Evolutionary conservation across 1,284 basidiomycete genomes (phyloP).

Genomic region (Stereum hirsutum): DNA sequence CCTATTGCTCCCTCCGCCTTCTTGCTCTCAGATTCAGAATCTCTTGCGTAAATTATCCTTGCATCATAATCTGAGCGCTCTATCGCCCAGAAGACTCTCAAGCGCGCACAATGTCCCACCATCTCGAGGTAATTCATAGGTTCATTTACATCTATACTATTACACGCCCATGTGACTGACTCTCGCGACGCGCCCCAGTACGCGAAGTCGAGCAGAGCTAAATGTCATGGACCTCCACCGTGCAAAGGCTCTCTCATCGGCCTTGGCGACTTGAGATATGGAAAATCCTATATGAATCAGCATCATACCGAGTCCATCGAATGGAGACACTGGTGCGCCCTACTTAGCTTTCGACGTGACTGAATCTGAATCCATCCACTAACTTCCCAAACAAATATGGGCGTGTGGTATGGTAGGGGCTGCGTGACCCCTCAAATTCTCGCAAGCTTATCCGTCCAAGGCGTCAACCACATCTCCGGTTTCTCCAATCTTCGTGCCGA

Average conservation of each 20-base stretch:
- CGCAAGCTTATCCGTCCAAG: constrained; percentile 31
- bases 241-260: constrained; percentile 48
- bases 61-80: too few relatives aligned
- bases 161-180: background rate
- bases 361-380: constrained; percentile 1
- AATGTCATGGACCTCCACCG: constrained; percentile 53
- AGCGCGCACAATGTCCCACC: too few relatives aligned
- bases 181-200: constrained; percentile 36
- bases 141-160: background rate
- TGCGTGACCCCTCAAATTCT: constrained; percentile 58
- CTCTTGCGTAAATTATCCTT: too few relatives aligned
- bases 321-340: constrained; percentile 62
- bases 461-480: constrained; percentile 36
- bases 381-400: too few relatives aligned
- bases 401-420: constrained; percentile 43
- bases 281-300: constrained; percentile 30
- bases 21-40: too few relatives aligned
- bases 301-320: constrained; percentile 52
- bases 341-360: constrained; percentile 10
- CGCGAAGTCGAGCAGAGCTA: constrained; percentile 56
- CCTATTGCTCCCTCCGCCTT: too few relatives aligned
- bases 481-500: constrained; percentile 43
- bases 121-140: background rate
- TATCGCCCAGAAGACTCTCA: too few relatives aligned
- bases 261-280: constrained; percentile 54